Evolutionary conservation across 2,329 filamentous ascomycete species (phyloP).

Genomic region (Graphilbum sp.): DNA sequence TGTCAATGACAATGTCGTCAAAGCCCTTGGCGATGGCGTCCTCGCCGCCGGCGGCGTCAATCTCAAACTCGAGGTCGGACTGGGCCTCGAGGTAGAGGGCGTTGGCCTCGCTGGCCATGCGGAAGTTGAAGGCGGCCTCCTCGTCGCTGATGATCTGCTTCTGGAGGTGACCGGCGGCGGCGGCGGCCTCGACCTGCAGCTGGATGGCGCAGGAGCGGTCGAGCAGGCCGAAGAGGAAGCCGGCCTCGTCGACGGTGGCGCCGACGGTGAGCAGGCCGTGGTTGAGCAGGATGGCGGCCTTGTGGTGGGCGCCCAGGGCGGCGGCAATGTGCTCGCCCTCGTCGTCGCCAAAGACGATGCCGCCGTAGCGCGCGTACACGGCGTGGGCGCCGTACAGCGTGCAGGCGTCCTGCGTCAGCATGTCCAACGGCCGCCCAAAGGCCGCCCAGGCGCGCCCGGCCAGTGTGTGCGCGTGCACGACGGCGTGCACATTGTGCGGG

Average conservation of each 20-base stretch:
- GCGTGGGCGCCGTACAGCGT: conserved; percentile 46
- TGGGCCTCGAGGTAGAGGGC: conserved; percentile 29
- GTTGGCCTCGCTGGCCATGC: conserved; percentile 29
- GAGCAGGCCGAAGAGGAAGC: conserved; percentile 51
- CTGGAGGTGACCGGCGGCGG: conserved; percentile 21
- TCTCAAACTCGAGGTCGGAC: conserved; percentile 28
- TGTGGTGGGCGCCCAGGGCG: conserved; percentile 40
- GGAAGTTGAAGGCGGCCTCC: conserved; percentile 22
- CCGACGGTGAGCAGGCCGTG: conserved; percentile 60
- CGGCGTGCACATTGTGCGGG: conserved; percentile 42
- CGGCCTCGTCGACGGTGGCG: conserved; percentile 56
- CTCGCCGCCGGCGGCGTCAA: conserved; percentile 22
- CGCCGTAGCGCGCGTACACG: conserved; percentile 42
- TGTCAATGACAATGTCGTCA: conserved; percentile 8
- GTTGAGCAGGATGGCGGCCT: conserved; percentile 50
- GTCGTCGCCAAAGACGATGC: conserved; percentile 39
- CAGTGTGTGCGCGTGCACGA: conserved; percentile 52
- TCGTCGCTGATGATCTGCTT: conserved; percentile 24
- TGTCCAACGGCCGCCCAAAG: conserved; percentile 49
- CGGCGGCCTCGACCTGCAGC: conserved; percentile 49
- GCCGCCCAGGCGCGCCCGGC: conserved; percentile 51
- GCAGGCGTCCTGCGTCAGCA: conserved; percentile 53
- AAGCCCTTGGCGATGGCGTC: conserved; percentile 13
- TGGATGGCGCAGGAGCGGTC: conserved; percentile 55
- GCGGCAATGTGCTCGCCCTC: conserved; percentile 49